A percentile compares a stretch with the other conserved stretches of the same genome.
phyloP scores from a whole-genome alignment of 176 grass and related monocot species.

The Avena atlantica region DNA sequence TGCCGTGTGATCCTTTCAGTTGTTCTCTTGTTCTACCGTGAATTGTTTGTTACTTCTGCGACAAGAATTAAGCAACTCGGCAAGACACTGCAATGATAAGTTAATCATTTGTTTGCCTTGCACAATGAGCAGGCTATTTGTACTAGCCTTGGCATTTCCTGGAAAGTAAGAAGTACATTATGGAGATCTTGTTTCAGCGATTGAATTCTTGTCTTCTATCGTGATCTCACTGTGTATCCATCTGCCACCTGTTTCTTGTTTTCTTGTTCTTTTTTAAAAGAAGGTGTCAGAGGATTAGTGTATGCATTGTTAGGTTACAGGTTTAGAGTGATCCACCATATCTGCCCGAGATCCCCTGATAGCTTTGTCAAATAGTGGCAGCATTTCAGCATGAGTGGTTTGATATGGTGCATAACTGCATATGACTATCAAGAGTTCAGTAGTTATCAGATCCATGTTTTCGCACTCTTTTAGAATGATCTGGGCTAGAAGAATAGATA shows the following conservation, averaged over 20 bases:
- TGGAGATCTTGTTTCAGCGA: conserved; percentile 44
- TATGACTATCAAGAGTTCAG: neutral
- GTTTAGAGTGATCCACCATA: conserved; percentile 13
- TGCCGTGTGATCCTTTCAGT: conserved; percentile 18
- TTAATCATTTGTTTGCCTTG: conserved; percentile 43
- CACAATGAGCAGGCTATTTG: conserved; percentile 23
- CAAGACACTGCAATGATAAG: conserved; percentile 32
- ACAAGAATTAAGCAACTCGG: conserved; percentile 36
- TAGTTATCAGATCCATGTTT: conserved; percentile 14
- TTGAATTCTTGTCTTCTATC: conserved; percentile 48
- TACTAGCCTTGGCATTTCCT: conserved; percentile 35
- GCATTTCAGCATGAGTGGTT: conserved; percentile 13
- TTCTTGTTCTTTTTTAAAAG: conserved; percentile 19
- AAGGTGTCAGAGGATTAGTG: neutral
- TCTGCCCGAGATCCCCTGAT: conserved; percentile 31
- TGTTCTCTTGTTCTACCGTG: neutral
- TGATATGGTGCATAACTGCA: conserved; percentile 4
- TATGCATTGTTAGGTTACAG: conserved; percentile 37
- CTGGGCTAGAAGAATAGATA: conserved; percentile 17
- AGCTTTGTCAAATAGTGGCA: conserved; percentile 30
- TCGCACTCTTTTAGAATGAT: conserved; percentile 9
- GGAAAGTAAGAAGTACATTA: conserved; percentile 36
- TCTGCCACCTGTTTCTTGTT: conserved; percentile 43
- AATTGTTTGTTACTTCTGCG: conserved; percentile 12
- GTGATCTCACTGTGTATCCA: conserved; percentile 47